Conservation (phyloP, 1,284 basidiomycete species). For the Pseudozyma hubeiensis region DNA sequence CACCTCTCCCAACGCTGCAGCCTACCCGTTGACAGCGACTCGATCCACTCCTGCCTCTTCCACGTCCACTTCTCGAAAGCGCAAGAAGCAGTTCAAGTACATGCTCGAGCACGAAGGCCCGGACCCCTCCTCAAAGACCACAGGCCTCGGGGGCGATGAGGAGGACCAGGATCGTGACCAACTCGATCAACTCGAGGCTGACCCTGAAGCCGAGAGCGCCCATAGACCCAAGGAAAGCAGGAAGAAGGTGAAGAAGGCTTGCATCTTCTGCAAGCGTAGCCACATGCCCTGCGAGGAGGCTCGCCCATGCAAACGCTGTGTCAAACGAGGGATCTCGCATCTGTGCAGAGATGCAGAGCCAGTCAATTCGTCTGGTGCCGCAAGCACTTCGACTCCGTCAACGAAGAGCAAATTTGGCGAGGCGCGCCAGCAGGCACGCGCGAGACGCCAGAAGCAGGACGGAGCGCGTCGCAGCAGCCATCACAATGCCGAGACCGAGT, state of each 20-base stretch:
- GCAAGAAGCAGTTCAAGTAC: slow-evolving; percentile 56
- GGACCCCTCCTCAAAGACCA: slow-evolving; percentile 9
- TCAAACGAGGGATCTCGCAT: slow-evolving; percentile 51
- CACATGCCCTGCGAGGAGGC: slow-evolving; percentile 53
- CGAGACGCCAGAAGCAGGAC: slow-evolving; percentile 7
- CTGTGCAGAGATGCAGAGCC: slow-evolving; percentile 51
- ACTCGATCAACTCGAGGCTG: slow-evolving; percentile 4
- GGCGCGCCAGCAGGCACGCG: slow-evolving; percentile 13
- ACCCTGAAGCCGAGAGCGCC: not conserved
- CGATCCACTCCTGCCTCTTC: slow-evolving; percentile 2
- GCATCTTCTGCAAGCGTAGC: slow-evolving; percentile 53
- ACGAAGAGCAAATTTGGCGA: slow-evolving; percentile 19
- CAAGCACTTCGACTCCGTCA: not conserved
- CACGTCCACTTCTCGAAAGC: slow-evolving; percentile 15
- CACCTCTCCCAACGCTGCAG: slow-evolving; percentile 2
- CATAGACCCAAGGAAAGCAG: slow-evolving; percentile 30
- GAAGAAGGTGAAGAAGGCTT: slow-evolving; percentile 55
- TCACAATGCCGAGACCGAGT: slow-evolving; percentile 13
- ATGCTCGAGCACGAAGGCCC: slow-evolving; percentile 32
- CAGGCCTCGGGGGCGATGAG: slow-evolving; percentile 3
- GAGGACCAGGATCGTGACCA: slow-evolving; percentile 15
- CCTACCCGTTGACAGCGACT: not conserved
- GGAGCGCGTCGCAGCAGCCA: slow-evolving; percentile 1
- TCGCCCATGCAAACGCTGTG: slow-evolving; percentile 38
- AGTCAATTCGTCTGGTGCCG: slow-evolving; percentile 11